Conservation (phyloP, 495 filamentous ascomycete species). For the Patellaria atrata region DNA sequence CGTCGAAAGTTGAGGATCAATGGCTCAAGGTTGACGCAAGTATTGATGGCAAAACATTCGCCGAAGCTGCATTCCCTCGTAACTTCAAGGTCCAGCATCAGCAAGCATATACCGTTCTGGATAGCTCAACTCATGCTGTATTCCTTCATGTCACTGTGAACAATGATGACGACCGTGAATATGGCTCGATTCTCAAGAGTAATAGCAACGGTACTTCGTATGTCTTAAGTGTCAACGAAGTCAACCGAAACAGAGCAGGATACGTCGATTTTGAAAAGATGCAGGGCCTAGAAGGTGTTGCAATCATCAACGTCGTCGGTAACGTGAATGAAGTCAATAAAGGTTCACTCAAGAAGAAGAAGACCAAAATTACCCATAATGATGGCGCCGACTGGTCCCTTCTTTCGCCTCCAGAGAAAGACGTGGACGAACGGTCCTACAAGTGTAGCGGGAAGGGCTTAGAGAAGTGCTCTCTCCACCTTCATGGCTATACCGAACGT, state of each 20-base stretch:
- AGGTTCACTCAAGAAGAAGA: conserved; percentile 60
- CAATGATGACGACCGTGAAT: conserved; percentile 41
- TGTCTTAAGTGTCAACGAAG: conserved; percentile 57
- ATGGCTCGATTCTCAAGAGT: conserved; percentile 86
- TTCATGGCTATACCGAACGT: conserved; percentile 91
- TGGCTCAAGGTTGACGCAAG: conserved; percentile 66
- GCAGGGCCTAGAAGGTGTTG: conserved; percentile 77
- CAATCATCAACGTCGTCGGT: conserved; percentile 67
- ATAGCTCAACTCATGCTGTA: conserved; percentile 80
- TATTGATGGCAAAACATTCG: conserved; percentile 67
- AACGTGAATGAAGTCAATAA: conserved; percentile 50
- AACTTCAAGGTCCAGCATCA: conserved; percentile 65
- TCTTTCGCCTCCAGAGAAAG: conserved; percentile 49
- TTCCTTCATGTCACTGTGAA: conserved; percentile 82
- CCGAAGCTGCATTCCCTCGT: conserved; percentile 68
- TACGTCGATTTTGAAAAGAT: conserved; percentile 97
- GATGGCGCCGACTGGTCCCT: conserved; percentile 78
- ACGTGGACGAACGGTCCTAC: conserved; percentile 55
- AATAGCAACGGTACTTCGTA: conserved; percentile 97
- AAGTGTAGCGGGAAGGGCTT: conserved; percentile 43
- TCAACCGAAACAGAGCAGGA: conserved; percentile 59
- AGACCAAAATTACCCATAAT: conserved; percentile 87
- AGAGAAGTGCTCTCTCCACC: conserved; percentile 67
- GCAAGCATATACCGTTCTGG: conserved; percentile 78
- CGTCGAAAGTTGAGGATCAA: conserved; percentile 49